Percentiles rank a stretch among this genome's conserved stretches.
Evolutionary conservation across 441 rosid genomes (phyloP).

Genomic region (Iberis amara): DNA sequence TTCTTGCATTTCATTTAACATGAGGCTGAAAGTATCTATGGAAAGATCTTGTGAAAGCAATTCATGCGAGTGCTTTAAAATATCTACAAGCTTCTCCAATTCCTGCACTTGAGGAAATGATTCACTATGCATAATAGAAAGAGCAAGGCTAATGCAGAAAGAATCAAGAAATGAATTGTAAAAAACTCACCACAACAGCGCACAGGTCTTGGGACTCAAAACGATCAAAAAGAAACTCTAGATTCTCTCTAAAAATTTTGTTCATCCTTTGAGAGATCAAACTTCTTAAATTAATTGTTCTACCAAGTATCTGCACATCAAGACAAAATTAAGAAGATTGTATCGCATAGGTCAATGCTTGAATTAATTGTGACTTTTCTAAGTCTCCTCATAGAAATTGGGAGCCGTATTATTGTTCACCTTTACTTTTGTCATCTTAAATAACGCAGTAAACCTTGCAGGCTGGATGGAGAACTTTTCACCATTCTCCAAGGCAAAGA

Average conservation of each 20-base stretch:
- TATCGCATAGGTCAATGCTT: constrained; percentile 5
- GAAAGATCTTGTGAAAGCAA: constrained; percentile 78
- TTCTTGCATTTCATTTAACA: constrained; percentile 97
- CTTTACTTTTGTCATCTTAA: constrained; percentile 95
- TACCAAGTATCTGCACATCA: constrained; percentile 78
- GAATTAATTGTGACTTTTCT: not conserved
- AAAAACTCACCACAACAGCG: constrained; percentile 71
- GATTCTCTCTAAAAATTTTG: constrained; percentile 90
- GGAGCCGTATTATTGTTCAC: constrained; percentile 34
- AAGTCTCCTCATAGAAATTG: no score
- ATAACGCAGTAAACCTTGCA: constrained; percentile 76
- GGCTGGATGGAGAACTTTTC: constrained; percentile 88
- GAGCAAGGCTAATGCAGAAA: constrained; percentile 9
- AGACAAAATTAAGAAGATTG: constrained; percentile 23
- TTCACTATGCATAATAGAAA: constrained; percentile 13
- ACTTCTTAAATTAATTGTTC: constrained; percentile 88
- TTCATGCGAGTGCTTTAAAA: constrained; percentile 75
- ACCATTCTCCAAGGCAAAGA: constrained; percentile 91
- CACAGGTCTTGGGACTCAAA: constrained; percentile 97
- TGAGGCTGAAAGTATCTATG: constrained; percentile 75
- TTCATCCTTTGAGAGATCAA: constrained; percentile 88
- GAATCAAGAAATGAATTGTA: constrained; percentile 5
- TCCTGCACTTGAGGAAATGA: constrained; percentile 55
- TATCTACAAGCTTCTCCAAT: constrained; percentile 74
- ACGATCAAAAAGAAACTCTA: constrained; percentile 93